phyloP scores from a whole-genome alignment of 2,329 filamentous ascomycete species.

The Cladosporium colombiae region DNA sequence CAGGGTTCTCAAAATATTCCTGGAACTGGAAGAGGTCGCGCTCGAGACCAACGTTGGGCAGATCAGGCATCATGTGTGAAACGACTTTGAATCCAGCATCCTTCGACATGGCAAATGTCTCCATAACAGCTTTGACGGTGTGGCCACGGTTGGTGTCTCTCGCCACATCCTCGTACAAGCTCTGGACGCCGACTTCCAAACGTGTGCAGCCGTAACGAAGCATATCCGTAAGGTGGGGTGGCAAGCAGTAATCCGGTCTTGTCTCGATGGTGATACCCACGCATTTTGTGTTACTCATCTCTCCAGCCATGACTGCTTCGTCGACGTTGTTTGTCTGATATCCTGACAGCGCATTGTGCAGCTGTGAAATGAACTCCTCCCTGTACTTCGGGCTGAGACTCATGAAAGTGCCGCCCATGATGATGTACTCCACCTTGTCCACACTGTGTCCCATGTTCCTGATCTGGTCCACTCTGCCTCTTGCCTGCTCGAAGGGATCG shows the following conservation, averaged over 20 bases:
- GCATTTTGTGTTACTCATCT: slow-evolving; percentile 97
- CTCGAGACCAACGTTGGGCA: slow-evolving; percentile 98
- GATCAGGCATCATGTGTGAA: slow-evolving; percentile 98
- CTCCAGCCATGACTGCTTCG: slow-evolving; percentile 88
- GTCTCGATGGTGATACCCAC: slow-evolving; percentile 99
- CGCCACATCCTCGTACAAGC: slow-evolving; percentile 96
- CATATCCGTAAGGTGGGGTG: slow-evolving; percentile 95
- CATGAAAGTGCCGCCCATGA: slow-evolving; percentile 99
- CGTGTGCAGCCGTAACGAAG: slow-evolving; percentile 95
- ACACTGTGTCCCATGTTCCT: slow-evolving; percentile 94
- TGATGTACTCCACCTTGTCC: slow-evolving; percentile 99
- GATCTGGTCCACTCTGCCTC: slow-evolving; percentile 94
- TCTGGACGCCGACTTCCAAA: slow-evolving; percentile 93
- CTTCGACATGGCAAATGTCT: slow-evolving; percentile 96
- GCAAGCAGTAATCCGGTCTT: slow-evolving; percentile 91
- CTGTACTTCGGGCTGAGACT: slow-evolving; percentile 85
- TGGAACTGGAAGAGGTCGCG: slow-evolving; percentile 94
- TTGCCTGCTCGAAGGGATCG: slow-evolving; percentile 95
- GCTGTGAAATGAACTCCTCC: slow-evolving; percentile 89
- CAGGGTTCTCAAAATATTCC: slow-evolving; percentile 96
- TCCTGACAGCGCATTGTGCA: slow-evolving; percentile 94
- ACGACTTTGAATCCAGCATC: slow-evolving; percentile 99
- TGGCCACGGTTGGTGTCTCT: slow-evolving; percentile 96
- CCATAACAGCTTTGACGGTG: slow-evolving; percentile 90
- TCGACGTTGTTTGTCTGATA: slow-evolving; percentile 95